Base-by-base conservation (phyloP, 108 stramenopile species). In the Schizochytrium sp. region DNA sequence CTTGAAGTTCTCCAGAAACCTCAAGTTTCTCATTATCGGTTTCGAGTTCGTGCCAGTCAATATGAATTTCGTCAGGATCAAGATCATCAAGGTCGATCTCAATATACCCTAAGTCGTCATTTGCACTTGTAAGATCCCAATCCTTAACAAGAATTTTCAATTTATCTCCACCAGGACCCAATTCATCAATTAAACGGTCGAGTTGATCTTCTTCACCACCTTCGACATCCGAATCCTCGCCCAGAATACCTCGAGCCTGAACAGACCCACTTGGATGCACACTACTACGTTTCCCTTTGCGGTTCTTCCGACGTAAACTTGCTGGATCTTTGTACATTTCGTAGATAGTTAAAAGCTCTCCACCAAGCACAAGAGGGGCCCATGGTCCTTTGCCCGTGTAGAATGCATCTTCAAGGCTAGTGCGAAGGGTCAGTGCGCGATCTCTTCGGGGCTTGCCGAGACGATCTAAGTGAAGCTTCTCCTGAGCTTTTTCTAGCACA, bases 1-100 rank as follows among this genome's bases (percentile, higher is more conserved):
- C 76, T 28, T 83, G 76, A 1, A 83, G 47, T 53, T 83, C 53
- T 10, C 76, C 76, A 8, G 76, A 19, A 5, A 55, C 76, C 38
- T 49, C 76, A 53, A 55, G n/a, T 28, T 83, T 83, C 28, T 49
- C 53, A 53, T 83, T 83, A 53, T 83, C 76, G 12, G 76, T 55
- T n/a, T 83, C 76, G 47, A 83, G 76, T 40, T 83, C 76, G 53
- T 83, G 53, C 76, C 76, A 83, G 45, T 83, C 76, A 3, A 83
- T 83, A 40, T 83, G 76, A 42, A 55, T 13, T 40, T 10, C 5
- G 2, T 83, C 76, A 5, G 76, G 76, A 0, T 17, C 47, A 40
- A 83, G 76, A 47, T 83, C 76, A 28, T 83, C 76, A 49, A 83
- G 76, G 47, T 83, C 76, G 13, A 83, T 83, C 3, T 83, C 76